These are phyloP conservation scores for Mucor circinelloides DNA, from an alignment of 371 early-diverging fungal species.

Conservation along the genomic window DNA sequence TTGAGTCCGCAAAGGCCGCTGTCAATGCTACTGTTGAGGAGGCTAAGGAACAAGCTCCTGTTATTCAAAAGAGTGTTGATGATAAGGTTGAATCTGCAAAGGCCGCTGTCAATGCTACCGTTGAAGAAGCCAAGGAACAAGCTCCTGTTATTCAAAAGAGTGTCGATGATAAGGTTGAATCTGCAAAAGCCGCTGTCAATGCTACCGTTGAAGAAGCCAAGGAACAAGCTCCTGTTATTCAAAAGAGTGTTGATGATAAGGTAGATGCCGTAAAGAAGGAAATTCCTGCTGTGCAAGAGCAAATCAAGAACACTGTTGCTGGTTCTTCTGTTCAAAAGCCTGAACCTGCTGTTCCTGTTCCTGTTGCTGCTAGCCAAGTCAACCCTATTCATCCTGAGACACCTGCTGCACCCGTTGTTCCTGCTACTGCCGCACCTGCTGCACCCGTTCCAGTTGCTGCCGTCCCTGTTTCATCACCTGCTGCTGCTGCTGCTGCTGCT, in stretches of 20 bases:
- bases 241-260: not conserved
- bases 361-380: conserved; percentile 26
- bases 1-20: conserved; percentile 5
- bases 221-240: conserved; percentile 5
- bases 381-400: conserved; percentile 14
- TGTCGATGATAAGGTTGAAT: not conserved
- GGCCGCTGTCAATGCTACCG: not conserved
- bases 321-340: conserved; percentile 18
- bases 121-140: conserved; percentile 11
- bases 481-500: not conserved
- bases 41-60: conserved; percentile 11
- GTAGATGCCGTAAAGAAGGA: not conserved
- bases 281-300: conserved; percentile 7
- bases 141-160: conserved; percentile 11
- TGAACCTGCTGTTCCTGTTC: conserved; percentile 25
- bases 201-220: conserved; percentile 12
- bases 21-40: conserved; percentile 6
- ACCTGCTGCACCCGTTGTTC: conserved; percentile 4
- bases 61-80: conserved; percentile 10
- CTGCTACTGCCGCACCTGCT: conserved; percentile 2
- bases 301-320: not conserved
- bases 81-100: not conserved
- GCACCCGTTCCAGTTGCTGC: not conserved
- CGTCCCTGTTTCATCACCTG: not conserved
- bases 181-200: conserved; percentile 5